Percentiles rank a stretch among this genome's conserved stretches.
Conservation (phyloP, 2,329 filamentous ascomycete species). For the Xylaria sp. region DNA sequence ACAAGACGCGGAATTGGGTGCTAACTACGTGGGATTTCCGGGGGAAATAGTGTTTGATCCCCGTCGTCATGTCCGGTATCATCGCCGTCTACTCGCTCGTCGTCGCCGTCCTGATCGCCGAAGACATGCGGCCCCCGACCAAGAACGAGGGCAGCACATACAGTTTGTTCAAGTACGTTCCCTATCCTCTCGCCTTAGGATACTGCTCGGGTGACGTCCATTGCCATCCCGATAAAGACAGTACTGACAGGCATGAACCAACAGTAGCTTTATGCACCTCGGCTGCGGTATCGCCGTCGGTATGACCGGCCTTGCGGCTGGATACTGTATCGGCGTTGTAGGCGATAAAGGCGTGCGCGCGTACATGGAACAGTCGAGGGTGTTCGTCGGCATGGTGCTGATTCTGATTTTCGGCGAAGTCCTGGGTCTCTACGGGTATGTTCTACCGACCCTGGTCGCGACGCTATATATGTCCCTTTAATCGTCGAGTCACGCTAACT, state of each 20-base stretch:
- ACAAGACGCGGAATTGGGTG: not conserved
- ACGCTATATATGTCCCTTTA: constrained; percentile 10
- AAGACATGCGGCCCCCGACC: constrained; percentile 77
- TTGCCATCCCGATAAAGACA: constrained; percentile 15
- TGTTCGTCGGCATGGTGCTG: constrained; percentile 98
- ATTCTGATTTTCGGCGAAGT: constrained; percentile 99
- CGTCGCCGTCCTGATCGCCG: constrained; percentile 92
- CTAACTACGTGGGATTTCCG: not conserved
- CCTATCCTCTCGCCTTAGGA: not conserved
- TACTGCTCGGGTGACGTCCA: not conserved
- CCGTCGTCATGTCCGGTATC: constrained; percentile 98
- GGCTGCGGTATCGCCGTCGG: constrained; percentile 90
- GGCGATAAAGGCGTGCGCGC: constrained; percentile 92
- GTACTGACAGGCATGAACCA: constrained; percentile 10
- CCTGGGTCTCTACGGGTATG: constrained; percentile 92
- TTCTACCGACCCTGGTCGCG: constrained; percentile 16
- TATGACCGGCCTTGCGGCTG: constrained; percentile 88
- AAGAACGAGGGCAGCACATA: constrained; percentile 62
- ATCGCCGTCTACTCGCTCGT: constrained; percentile 98
- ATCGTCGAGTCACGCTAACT: constrained; percentile 28
- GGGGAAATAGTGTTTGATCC: constrained; percentile 72
- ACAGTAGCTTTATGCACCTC: constrained; percentile 91
- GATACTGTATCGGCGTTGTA: constrained; percentile 95
- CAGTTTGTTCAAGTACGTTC: constrained; percentile 78
- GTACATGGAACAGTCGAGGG: constrained; percentile 94